A percentile compares a stretch with the other conserved stretches of the same genome.
Evolutionary conservation across 352 stramenopile species (phyloP).

Genomic region (Phytophthora foliorum): DNA sequence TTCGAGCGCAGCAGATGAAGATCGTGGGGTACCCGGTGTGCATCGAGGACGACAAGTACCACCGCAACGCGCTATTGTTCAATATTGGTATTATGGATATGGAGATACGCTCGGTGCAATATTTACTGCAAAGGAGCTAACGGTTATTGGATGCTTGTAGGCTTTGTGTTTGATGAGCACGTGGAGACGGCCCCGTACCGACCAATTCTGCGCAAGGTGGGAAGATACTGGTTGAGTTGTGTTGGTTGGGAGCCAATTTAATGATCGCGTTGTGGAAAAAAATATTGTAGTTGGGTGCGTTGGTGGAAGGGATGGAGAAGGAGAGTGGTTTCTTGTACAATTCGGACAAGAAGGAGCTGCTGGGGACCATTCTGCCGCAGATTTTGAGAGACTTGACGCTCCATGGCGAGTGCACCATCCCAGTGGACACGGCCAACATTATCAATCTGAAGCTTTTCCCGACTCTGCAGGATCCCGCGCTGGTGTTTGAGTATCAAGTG

Average conservation of each 20-base stretch:
- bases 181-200: conserved; percentile 82
- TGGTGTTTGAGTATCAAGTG: conserved; percentile 88
- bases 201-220: conserved; percentile 84
- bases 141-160: conserved; percentile 10
- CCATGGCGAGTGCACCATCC: conserved; percentile 84
- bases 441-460: conserved; percentile 91
- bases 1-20: conserved; percentile 83
- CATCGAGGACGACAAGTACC: conserved; percentile 93
- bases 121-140: neutral
- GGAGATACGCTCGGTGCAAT: neutral
- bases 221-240: neutral
- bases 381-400: conserved; percentile 80
- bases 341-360: conserved; percentile 66
- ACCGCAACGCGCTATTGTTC: conserved; percentile 90
- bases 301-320: conserved; percentile 90
- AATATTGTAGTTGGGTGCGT: conserved; percentile 57
- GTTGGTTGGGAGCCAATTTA: neutral
- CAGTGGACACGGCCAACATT: conserved; percentile 84
- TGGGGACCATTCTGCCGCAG: conserved; percentile 74
- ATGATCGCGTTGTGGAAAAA: conserved; percentile 9
- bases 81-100: conserved; percentile 66
- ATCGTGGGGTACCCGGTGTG: conserved; percentile 90
- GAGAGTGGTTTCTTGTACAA: conserved; percentile 88
- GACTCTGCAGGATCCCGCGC: conserved; percentile 69
- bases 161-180: conserved; percentile 88